Evolutionary conservation across 805 yeast genomes (phyloP), one percentile per base, ranked within the genome.

Genomic region (Pichia kluyveri): DNA sequence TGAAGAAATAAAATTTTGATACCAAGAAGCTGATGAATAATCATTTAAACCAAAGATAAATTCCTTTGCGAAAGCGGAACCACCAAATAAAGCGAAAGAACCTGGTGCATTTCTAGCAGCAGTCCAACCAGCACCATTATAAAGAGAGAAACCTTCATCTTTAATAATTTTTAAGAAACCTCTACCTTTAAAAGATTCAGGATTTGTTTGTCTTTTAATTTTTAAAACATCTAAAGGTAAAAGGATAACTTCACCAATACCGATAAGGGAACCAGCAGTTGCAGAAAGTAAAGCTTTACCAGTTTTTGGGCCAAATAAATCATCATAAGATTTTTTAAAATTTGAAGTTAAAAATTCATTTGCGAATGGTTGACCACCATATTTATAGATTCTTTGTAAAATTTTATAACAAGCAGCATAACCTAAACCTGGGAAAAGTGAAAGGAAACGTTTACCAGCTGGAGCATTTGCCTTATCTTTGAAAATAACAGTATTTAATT

Each of bases 51-150:
- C 90, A 59, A 88, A 80, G 51, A 93, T 79, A 71, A 87, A 93
- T 71, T 93, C 99, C 72, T 93, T 93, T 52, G 99, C 98, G 65
- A 93, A 93, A 15, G 99, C 96, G 63, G 91, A 89, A 70, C 98
- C 99, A 58, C 99, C 99, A 58, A 93, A 93, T 49, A 93, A 74
- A 17, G 98, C 96, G 63, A 93, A 93, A 2, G 96, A 88, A 51
- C 99, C 99, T 38, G 99, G 99, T 2, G 98, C 97, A 66, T 93
- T 93, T 79, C 99, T 84, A 41, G 99, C 99, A 58, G 95, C 95
- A 51, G 99, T 93, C 99, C 99, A 93, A 50, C 97, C 98, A 96
- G 97, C 90, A 56, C 99, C 99, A 66, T 96, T 78, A 73, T 93
- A 93, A 58, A 93, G 75, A 26, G 93, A 88, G 51, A 88, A 76